A percentile compares a stretch with the other conserved stretches of the same genome.
Conservation (phyloP, 2,329 filamentous ascomycete genomes). For the Leptosphaerulina australis region DNA sequence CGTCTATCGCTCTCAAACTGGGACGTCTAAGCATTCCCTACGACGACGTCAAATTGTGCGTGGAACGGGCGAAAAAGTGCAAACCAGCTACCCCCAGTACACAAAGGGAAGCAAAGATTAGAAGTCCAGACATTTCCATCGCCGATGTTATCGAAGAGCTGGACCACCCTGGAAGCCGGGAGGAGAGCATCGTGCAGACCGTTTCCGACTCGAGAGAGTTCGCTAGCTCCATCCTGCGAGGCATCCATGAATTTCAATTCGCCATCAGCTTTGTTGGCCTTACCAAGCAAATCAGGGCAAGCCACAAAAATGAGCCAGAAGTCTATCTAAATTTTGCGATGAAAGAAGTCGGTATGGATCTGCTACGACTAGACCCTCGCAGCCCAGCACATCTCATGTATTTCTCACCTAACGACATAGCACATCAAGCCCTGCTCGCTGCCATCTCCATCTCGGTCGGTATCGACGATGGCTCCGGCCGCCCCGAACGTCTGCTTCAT, state of each 20-base stretch:
- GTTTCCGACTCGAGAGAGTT: conserved; percentile 95
- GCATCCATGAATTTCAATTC: conserved; percentile 96
- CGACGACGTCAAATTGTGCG: conserved; percentile 76
- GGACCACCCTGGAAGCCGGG: conserved; percentile 68
- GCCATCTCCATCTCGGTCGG: conserved; percentile 92
- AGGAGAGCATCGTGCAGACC: conserved; percentile 75
- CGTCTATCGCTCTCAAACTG: conserved; percentile 86
- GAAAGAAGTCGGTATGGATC: conserved; percentile 93
- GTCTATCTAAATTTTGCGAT: conserved; percentile 86
- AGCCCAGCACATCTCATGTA: conserved; percentile 98
- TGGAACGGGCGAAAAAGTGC: conserved; percentile 59
- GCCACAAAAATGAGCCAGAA: conserved; percentile 70
- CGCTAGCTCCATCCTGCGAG: conserved; percentile 83
- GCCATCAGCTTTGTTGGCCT: conserved; percentile 89
- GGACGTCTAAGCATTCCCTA: conserved; percentile 89
- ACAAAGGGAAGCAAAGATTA: conserved; percentile 28
- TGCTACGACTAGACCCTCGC: conserved; percentile 88
- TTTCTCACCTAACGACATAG: conserved; percentile 88
- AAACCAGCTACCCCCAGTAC: conserved; percentile 39
- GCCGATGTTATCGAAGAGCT: conserved; percentile 76
- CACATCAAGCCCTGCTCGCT: conserved; percentile 90
- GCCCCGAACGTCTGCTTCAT: conserved; percentile 86
- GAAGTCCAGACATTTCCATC: conserved; percentile 65
- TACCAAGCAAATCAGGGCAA: conserved; percentile 75
- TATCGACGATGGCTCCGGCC: conserved; percentile 85